Conservation (phyloP, 2,329 filamentous ascomycete species). For the Monosporascus sp. region DNA sequence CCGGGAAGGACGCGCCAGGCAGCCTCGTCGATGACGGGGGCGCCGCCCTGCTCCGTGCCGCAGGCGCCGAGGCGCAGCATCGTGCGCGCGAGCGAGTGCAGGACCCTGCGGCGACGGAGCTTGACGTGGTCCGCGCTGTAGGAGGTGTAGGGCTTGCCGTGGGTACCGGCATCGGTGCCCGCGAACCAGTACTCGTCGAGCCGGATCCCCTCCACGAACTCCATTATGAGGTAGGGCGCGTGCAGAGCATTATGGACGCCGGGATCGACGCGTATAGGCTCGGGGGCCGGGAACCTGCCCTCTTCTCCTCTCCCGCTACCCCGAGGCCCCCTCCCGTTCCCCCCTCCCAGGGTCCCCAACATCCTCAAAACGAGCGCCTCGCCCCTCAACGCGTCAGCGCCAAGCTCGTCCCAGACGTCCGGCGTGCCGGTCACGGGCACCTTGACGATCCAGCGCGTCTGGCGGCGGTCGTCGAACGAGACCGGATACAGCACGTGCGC, state of each 20-base stretch:
- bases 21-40: slow-evolving; percentile 12
- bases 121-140: neutral
- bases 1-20: slow-evolving; percentile 2
- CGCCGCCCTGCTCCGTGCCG: slow-evolving; percentile 15
- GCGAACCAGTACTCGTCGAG: slow-evolving; percentile 20
- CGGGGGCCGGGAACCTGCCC: neutral
- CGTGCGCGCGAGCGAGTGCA: slow-evolving; percentile 11
- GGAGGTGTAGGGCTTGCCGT: neutral
- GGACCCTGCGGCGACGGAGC: slow-evolving; percentile 5
- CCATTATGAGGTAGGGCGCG: slow-evolving; percentile 11
- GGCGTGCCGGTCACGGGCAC: slow-evolving; percentile 14
- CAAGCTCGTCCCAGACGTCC: slow-evolving; percentile 13
- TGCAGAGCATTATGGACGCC: slow-evolving; percentile 1
- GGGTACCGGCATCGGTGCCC: neutral
- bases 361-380: slow-evolving; percentile 16
- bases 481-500: slow-evolving; percentile 18
- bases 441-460: slow-evolving; percentile 17
- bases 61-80: slow-evolving; percentile 16
- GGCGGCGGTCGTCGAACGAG: slow-evolving; percentile 4
- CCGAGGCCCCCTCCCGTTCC: slow-evolving; percentile 1
- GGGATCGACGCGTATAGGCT: neutral
- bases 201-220: slow-evolving; percentile 12
- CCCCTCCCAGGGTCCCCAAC: slow-evolving; percentile 4
- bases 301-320: neutral
- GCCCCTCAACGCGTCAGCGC: slow-evolving; percentile 11